A percentile compares a stretch with the other conserved stretches of the same genome.
phyloP scores from a whole-genome alignment of 1,139 yeast species.

The Yamadazyma buinensis region DNA sequence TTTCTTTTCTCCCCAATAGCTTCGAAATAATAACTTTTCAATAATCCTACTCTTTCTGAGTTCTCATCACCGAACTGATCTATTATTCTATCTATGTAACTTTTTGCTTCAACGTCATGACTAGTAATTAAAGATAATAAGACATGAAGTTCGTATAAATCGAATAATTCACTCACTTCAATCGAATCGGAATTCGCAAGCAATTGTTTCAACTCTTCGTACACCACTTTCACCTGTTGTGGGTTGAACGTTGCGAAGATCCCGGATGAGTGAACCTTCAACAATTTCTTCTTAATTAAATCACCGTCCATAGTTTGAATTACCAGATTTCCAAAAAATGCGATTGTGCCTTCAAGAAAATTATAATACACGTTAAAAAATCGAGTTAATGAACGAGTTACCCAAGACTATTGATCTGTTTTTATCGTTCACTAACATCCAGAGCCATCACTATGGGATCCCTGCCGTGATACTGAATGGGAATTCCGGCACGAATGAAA shows the following conservation, averaged over 20 bases:
- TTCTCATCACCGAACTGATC: constrained; percentile 52
- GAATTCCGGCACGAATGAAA: background rate
- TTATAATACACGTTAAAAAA: no score
- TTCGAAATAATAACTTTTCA: constrained; percentile 56
- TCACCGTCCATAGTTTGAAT: constrained; percentile 4
- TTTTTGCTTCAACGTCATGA: constrained; percentile 68
- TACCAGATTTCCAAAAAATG: constrained; percentile 6
- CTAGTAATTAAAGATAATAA: constrained; percentile 61
- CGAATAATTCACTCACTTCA: constrained; percentile 50
- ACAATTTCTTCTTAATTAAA: constrained; percentile 21
- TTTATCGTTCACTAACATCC: constrained; percentile 15
- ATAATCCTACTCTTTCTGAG: constrained; percentile 55
- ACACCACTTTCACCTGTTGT: constrained; percentile 25
- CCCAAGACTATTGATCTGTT: constrained; percentile 12
- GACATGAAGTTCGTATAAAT: constrained; percentile 68
- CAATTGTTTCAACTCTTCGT: constrained; percentile 30
- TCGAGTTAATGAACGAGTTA: constrained; percentile 10
- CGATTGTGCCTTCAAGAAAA: no score
- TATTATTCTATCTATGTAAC: constrained; percentile 54
- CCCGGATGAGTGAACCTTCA: constrained; percentile 28
- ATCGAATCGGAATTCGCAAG: constrained; percentile 24
- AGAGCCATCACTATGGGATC: constrained; percentile 27
- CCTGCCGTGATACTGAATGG: constrained; percentile 14
- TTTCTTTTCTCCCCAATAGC: constrained; percentile 40
- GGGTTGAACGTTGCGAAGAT: constrained; percentile 36